Conservation (phyloP, 768 basidiomycete genomes). For the Lyophyllum shimeji region DNA sequence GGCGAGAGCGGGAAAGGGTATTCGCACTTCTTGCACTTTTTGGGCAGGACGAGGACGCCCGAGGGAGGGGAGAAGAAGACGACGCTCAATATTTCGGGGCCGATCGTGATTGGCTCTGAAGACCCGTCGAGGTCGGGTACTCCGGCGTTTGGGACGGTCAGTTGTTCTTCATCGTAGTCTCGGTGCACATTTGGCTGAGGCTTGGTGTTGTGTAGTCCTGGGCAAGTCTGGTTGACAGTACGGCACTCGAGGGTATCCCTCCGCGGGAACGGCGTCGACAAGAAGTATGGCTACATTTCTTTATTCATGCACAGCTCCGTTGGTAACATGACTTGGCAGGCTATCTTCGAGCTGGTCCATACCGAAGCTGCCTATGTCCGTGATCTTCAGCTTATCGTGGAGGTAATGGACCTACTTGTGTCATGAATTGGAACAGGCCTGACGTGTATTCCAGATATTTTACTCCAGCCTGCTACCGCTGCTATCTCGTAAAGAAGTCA, state of each 20-base stretch:
- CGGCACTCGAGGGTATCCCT: slow-evolving; percentile 80
- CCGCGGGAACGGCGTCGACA: slow-evolving; percentile 80
- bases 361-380: slow-evolving; percentile 91
- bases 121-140: slow-evolving; percentile 43
- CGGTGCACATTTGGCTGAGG: not conserved
- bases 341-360: slow-evolving; percentile 92
- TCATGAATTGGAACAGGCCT: not conserved
- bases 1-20: slow-evolving; percentile 38
- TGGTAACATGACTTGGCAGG: slow-evolving; percentile 35
- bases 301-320: not conserved
- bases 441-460: slow-evolving; percentile 61
- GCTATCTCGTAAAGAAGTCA: slow-evolving; percentile 74
- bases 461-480: slow-evolving; percentile 75
- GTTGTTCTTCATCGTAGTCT: slow-evolving; percentile 19
- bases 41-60: slow-evolving; percentile 62
- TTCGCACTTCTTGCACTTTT: slow-evolving; percentile 58
- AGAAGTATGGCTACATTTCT: slow-evolving; percentile 51
- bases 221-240: slow-evolving; percentile 88
- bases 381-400: slow-evolving; percentile 88
- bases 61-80: slow-evolving; percentile 40
- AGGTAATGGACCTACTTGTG: slow-evolving; percentile 45
- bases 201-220: slow-evolving; percentile 58
- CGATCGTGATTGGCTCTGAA: slow-evolving; percentile 45
- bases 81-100: slow-evolving; percentile 66
- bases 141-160: slow-evolving; percentile 69